Conservation (phyloP, 345 rosid species). For the Noccaea caerulescens region DNA sequence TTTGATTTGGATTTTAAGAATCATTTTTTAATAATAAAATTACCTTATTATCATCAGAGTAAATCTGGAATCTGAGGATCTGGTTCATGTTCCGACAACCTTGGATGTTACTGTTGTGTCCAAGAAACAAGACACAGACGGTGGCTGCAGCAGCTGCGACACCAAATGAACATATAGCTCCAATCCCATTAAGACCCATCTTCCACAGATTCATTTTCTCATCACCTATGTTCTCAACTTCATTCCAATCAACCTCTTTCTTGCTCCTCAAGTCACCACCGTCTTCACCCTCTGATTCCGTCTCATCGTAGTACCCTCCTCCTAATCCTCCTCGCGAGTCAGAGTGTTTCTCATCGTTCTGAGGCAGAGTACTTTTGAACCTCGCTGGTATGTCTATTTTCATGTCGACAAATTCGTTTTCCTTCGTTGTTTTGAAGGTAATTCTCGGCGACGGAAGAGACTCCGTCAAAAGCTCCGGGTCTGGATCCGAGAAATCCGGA, state of each 20-base stretch:
- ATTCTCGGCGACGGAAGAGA: slow-evolving; percentile 63
- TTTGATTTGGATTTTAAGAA: neutral
- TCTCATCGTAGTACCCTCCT: slow-evolving; percentile 17
- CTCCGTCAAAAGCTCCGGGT: slow-evolving; percentile 45
- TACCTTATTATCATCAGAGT: slow-evolving; percentile 83
- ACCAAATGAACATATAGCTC: slow-evolving; percentile 94
- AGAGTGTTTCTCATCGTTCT: slow-evolving; percentile 12
- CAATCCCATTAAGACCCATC: slow-evolving; percentile 82
- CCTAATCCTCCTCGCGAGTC: slow-evolving; percentile 15
- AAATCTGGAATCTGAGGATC: slow-evolving; percentile 64
- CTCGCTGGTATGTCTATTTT: slow-evolving; percentile 68
- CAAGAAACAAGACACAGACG: slow-evolving; percentile 68
- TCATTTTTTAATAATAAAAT: neutral
- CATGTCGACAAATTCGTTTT: slow-evolving; percentile 95
- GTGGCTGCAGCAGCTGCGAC: slow-evolving; percentile 85
- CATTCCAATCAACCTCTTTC: slow-evolving; percentile 37
- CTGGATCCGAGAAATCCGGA: slow-evolving; percentile 47
- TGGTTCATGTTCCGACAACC: slow-evolving; percentile 48
- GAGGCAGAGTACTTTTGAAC: slow-evolving; percentile 22
- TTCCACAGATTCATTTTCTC: slow-evolving; percentile 70
- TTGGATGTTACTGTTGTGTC: slow-evolving; percentile 57
- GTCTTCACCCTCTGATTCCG: slow-evolving; percentile 28
- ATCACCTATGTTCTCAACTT: slow-evolving; percentile 52
- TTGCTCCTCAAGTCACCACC: slow-evolving; percentile 28
- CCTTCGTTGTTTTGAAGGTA: slow-evolving; percentile 86